These are phyloP conservation scores for Leavenworthia alabamica DNA, from an alignment of 345 rosid genomes.

Conservation along the genomic window DNA sequence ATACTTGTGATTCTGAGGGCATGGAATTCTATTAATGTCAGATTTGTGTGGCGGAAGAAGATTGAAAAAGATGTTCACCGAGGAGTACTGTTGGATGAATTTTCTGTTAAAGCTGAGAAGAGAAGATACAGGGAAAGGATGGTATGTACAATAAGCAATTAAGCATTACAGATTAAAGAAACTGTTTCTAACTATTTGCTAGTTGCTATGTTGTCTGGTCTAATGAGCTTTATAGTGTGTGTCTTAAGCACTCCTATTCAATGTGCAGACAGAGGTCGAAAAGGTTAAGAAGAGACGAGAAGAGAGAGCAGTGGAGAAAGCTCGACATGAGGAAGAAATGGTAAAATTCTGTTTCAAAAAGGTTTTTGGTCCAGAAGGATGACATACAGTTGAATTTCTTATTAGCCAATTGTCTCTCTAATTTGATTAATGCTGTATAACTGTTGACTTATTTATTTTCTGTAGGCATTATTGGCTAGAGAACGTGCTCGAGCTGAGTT, in stretches of 20 bases:
- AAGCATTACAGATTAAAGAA: background rate
- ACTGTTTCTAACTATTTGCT: background rate
- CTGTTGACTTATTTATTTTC: background rate
- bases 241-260: background rate
- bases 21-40: constrained; percentile 20
- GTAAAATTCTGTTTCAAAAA: constrained; percentile 36
- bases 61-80: constrained; percentile 76
- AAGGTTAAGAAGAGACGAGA: constrained; percentile 95
- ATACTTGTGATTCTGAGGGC: background rate
- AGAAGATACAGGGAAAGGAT: constrained; percentile 71
- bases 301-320: constrained; percentile 88
- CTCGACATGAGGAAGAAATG: constrained; percentile 94
- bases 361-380: constrained; percentile 3
- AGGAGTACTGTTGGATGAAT: constrained; percentile 57
- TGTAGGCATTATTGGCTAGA: constrained; percentile 69
- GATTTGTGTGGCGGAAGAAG: constrained; percentile 94
- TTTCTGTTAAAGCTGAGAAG: constrained; percentile 81
- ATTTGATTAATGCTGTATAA: background rate
- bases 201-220: background rate
- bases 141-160: constrained; percentile 50
- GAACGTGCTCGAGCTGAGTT: constrained; percentile 94
- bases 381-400: background rate
- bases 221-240: constrained; percentile 3
- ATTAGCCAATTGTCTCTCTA: background rate
- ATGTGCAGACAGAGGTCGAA: constrained; percentile 77